Conservation (phyloP, 176 grass and related monocot species). For the Eremochloa ophiuroides region DNA sequence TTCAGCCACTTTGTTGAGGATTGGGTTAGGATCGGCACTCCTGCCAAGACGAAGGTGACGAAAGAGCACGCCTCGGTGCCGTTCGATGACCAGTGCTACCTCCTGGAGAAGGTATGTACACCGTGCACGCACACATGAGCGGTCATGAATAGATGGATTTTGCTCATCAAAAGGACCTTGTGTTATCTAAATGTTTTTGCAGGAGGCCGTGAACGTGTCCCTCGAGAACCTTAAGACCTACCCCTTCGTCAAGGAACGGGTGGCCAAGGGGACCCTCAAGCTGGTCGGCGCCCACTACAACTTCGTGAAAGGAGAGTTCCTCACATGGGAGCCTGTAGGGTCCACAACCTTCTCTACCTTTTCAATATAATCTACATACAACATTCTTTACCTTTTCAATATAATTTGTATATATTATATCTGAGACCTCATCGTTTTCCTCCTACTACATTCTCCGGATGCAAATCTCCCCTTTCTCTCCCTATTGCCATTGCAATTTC, state of each 20-base stretch:
- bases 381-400: no score
- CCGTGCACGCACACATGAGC: background rate
- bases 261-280: conserved; percentile 46
- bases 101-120: conserved; percentile 54
- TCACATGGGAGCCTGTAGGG: conserved; percentile 14
- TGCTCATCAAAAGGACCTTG: background rate
- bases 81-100: conserved; percentile 62
- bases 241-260: conserved; percentile 55
- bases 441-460: background rate
- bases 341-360: no score
- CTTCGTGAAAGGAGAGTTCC: conserved; percentile 45
- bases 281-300: conserved; percentile 59
- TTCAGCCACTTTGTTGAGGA: conserved; percentile 82
- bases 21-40: conserved; percentile 70
- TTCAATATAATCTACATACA: no score
- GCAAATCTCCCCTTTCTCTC: background rate
- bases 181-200: background rate
- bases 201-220: conserved; percentile 65
- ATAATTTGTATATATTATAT: no score
- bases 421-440: background rate
- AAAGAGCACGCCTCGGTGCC: background rate
- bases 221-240: conserved; percentile 61
- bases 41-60: conserved; percentile 65
- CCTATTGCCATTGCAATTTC: no score
- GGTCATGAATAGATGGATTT: background rate